Base-by-base conservation (phyloP, 1,284 basidiomycete species). In the Papiliotrema laurentii region DNA sequence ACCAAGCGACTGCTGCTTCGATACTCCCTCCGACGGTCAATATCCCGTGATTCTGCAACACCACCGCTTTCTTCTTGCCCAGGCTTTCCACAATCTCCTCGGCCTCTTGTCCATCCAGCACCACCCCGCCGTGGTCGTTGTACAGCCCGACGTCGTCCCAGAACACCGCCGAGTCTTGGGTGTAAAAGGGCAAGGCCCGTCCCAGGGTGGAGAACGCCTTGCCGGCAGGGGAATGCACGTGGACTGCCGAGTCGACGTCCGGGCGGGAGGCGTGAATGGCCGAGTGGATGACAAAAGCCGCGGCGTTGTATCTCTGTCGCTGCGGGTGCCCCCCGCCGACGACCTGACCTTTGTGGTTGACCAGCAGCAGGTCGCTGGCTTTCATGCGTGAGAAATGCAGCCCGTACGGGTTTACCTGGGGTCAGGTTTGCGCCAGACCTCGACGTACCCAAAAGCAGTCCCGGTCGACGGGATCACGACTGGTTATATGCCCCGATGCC, bases 191-290 rank as follows among this genome's bases (percentile, higher is more conserved):
- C 43, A 83, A 73, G 31, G 77, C 74, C 38, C 77, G 75, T 6
- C 82, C 82, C 11, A 60, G 75, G 2, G 81, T 75, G 11, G 79
- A 76, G 69, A 82, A 85, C 0, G 82, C 79, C 61, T 81, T 82
- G 27, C 82, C 83, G 58, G 79, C 74, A 14, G 81, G 69, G 3
- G 80, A 81, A 63, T 86, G 83, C n/a, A 80, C 80, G 66, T 85
- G 83, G 5, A 81, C 81, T 18, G 81, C 81, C 26, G 82, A 82
- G 25, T 80, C 58, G 19, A 83, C 77, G 56, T 85, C 83, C 0
- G 83, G 81, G 24, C 83, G 78, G 16, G 80, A 80, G 14, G 74
- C 72, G 61, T 83, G 82, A 43, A 84, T 77, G 1, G 80, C 79
- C 22, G 79, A 79, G 56, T 81, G 80, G 49, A 78, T 78, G 49